Evolutionary conservation across 2,329 filamentous ascomycete genomes (phyloP).

Genomic region (Purpureocillium lavendulum): DNA sequence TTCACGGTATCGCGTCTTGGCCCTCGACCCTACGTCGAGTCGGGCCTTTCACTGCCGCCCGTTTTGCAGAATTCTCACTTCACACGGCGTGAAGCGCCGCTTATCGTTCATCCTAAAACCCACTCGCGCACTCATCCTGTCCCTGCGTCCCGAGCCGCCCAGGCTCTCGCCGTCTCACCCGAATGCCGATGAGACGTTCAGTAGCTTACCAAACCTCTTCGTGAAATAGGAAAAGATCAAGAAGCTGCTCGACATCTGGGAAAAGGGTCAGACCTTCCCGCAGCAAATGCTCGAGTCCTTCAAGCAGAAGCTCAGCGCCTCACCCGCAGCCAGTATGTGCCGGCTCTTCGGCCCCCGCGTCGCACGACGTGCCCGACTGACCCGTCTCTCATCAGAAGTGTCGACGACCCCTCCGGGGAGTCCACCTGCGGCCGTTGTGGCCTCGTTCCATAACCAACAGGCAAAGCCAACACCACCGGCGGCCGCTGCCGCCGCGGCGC

Average conservation of each 20-base stretch:
- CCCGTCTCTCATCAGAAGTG: conserved; percentile 36
- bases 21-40: too few relatives aligned
- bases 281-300: conserved; percentile 68
- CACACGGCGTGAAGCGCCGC: too few relatives aligned
- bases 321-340: conserved; percentile 55
- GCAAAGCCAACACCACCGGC: conserved; percentile 25
- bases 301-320: conserved; percentile 67
- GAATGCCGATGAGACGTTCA: conserved; percentile 6
- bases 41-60: too few relatives aligned
- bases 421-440: conserved; percentile 39
- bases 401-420: conserved; percentile 67
- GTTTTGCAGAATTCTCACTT: too few relatives aligned
- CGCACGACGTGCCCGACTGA: conserved; percentile 1
- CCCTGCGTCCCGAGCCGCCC: background rate
- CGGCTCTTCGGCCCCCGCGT: background rate
- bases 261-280: conserved; percentile 89
- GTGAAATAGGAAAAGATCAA: conserved; percentile 78
- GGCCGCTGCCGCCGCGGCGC: conserved; percentile 30
- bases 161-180: background rate
- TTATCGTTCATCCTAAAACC: too few relatives aligned
- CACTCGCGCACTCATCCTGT: too few relatives aligned
- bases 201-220: conserved; percentile 28
- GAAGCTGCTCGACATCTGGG: conserved; percentile 96
- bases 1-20: too few relatives aligned
- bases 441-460: conserved; percentile 23